Conservation (phyloP, 257 asterid genomes). For the Galeopsis tetrahit region DNA sequence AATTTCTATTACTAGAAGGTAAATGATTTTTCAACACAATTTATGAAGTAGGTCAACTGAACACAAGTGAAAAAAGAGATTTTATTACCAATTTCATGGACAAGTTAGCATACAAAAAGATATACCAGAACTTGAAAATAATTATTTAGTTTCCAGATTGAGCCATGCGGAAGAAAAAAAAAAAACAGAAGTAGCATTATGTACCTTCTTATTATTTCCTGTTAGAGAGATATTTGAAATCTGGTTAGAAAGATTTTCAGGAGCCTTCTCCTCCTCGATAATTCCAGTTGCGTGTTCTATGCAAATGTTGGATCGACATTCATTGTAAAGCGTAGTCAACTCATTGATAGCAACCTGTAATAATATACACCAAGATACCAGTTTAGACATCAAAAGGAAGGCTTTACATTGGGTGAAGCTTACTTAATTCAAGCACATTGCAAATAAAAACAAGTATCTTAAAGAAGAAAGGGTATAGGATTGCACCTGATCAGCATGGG, state of each 20-base stretch:
- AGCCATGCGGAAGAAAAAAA: constrained; percentile 4
- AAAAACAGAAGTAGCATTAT: constrained; percentile 12
- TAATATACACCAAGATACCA: not conserved
- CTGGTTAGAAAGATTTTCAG: constrained; percentile 78
- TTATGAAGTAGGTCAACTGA: not conserved
- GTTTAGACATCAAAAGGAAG: constrained; percentile 8
- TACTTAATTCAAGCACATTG: constrained; percentile 16
- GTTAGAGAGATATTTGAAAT: constrained; percentile 68
- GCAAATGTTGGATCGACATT: constrained; percentile 81
- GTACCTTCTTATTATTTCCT: constrained; percentile 76
- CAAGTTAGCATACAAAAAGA: constrained; percentile 3
- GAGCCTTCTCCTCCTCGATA: constrained; percentile 91
- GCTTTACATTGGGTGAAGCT: constrained; percentile 11
- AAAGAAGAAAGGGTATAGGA: constrained; percentile 21
- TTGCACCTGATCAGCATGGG: constrained; percentile 65
- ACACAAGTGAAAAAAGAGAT: not conserved
- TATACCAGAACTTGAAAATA: constrained; percentile 2
- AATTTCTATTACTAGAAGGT: not conserved
- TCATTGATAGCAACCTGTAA: constrained; percentile 68
- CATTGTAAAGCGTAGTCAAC: constrained; percentile 60
- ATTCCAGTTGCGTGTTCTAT: constrained; percentile 89
- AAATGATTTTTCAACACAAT: not conserved
- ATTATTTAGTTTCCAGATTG: not conserved
- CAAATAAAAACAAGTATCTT: constrained; percentile 2
- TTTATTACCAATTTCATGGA: not conserved